phyloP scores from a whole-genome alignment of 768 basidiomycete species.

The Tylopilus balloui region DNA sequence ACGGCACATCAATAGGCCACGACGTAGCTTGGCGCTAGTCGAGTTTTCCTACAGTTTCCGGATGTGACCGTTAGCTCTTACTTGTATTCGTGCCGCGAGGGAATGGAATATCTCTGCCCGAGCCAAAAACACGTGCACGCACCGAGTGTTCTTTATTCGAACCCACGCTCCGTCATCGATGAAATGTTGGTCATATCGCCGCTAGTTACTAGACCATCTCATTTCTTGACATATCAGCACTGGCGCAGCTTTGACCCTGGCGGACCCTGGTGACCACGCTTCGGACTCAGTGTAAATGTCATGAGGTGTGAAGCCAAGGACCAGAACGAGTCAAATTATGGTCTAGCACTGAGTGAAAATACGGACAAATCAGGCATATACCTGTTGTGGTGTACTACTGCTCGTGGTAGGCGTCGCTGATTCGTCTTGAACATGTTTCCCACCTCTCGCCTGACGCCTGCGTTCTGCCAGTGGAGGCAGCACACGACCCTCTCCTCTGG shows the following conservation, averaged over 20 bases:
- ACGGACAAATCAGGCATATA: constrained; percentile 4
- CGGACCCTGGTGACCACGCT: neutral
- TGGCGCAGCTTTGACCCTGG: neutral
- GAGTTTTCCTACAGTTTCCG: no score
- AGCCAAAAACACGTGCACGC: no score
- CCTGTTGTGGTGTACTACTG: neutral
- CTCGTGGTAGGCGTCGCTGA: neutral
- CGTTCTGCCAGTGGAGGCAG: constrained; percentile 18
- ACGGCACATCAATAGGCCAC: no score
- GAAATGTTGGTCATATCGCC: neutral
- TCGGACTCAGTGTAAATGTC: neutral
- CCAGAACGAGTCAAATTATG: neutral
- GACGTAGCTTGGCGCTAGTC: no score
- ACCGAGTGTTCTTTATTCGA: no score
- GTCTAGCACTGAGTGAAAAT: constrained; percentile 5
- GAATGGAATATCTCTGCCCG: no score
- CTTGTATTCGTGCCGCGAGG: no score
- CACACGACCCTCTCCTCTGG: constrained; percentile 18
- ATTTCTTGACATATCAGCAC: neutral
- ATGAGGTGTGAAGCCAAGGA: neutral
- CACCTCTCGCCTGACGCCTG: constrained; percentile 10
- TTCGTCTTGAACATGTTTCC: neutral
- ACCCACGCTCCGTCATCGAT: neutral
- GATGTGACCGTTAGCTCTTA: no score
- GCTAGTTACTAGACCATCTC: neutral